These are phyloP conservation scores for Penicillium sp. DNA, from an alignment of 2,329 filamentous ascomycete genomes.

Conservation along the genomic window DNA sequence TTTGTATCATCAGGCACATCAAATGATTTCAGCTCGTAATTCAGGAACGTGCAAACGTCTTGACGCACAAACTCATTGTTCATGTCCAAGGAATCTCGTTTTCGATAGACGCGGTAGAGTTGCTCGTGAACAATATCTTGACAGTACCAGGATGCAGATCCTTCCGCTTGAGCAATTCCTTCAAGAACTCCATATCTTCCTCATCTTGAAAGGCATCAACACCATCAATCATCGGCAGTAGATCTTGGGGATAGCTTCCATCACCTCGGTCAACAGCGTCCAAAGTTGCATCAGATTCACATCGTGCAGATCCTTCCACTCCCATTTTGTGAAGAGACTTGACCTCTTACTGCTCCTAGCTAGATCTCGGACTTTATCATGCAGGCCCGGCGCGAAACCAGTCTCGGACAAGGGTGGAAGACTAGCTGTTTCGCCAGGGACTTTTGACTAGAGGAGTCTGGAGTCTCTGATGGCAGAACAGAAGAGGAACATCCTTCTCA, in stretches of 20 bases:
- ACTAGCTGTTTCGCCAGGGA: background rate
- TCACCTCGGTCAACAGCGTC: background rate
- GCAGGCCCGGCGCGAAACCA: background rate
- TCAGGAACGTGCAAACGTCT: background rate
- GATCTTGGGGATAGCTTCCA: slow-evolving; percentile 3
- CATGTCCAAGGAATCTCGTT: background rate
- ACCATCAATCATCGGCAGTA: slow-evolving; percentile 6
- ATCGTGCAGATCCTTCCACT: background rate
- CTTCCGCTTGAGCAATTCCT: background rate
- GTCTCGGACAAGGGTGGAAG: background rate
- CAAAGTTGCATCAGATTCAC: slow-evolving; percentile 5
- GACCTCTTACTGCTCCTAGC: no score
- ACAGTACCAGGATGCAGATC: slow-evolving; percentile 1
- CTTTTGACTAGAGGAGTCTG: background rate
- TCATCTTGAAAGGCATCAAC: slow-evolving; percentile 6
- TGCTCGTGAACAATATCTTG: slow-evolving; percentile 8
- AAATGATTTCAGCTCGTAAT: background rate
- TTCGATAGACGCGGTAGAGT: background rate
- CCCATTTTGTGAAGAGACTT: background rate
- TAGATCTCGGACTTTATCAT: background rate
- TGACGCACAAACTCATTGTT: slow-evolving; percentile 2
- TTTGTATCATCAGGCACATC: background rate
- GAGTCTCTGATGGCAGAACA: background rate
- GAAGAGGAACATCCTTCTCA: slow-evolving; percentile 6
- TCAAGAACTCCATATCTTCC: slow-evolving; percentile 5